phyloP scores from a whole-genome alignment of 1,284 basidiomycete genomes.

The Irpex sp. region DNA sequence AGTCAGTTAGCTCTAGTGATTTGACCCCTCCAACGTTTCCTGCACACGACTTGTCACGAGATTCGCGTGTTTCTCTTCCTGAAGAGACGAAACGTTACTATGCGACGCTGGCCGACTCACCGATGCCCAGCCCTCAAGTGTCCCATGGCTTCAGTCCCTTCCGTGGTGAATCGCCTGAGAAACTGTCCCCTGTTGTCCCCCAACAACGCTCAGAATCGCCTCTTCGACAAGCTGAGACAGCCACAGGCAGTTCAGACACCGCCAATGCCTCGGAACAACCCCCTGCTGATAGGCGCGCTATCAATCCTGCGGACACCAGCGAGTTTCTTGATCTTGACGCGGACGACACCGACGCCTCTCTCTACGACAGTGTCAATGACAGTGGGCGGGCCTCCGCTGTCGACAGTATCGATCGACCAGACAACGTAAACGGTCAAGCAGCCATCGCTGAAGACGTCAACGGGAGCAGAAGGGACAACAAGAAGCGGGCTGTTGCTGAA shows the following conservation, averaged over 20 bases:
- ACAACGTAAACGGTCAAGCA: slow-evolving; percentile 12
- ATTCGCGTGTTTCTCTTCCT: slow-evolving; percentile 65
- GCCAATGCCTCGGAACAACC: not conserved
- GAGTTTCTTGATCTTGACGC: slow-evolving; percentile 58
- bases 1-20: not conserved
- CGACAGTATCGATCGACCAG: slow-evolving; percentile 17
- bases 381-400: slow-evolving; percentile 19
- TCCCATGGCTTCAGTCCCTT: slow-evolving; percentile 16
- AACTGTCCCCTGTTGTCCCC: slow-evolving; percentile 1
- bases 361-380: slow-evolving; percentile 29
- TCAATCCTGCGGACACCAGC: slow-evolving; percentile 25
- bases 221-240: slow-evolving; percentile 12
- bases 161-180: slow-evolving; percentile 15
- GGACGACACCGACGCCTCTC: slow-evolving; percentile 39
- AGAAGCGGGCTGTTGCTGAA: slow-evolving; percentile 24
- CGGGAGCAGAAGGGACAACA: slow-evolving; percentile 7
- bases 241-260: slow-evolving; percentile 4
- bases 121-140: slow-evolving; percentile 48
- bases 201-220: slow-evolving; percentile 12
- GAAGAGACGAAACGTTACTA: slow-evolving; percentile 73
- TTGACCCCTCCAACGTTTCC: slow-evolving; percentile 14
- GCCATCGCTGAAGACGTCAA: not conserved
- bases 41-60: slow-evolving; percentile 35
- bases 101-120: slow-evolving; percentile 60
- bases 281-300: slow-evolving; percentile 8